phyloP scores from a whole-genome alignment of 2,329 filamentous ascomycete genomes.

The Decorospora gaudefroyi region DNA sequence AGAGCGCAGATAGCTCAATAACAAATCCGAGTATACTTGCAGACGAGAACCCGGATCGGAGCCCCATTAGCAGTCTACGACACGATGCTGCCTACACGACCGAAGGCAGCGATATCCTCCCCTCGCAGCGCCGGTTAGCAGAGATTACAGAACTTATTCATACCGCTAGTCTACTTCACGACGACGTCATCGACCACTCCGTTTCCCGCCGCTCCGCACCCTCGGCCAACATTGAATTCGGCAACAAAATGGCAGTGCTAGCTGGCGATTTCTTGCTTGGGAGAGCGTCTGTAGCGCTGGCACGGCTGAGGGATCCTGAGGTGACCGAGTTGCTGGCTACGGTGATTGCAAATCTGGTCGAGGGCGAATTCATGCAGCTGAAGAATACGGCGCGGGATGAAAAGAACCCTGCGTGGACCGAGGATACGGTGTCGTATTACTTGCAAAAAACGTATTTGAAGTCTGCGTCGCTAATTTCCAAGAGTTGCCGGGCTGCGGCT shows the following conservation, averaged over 20 bases:
- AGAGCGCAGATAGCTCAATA: constrained; percentile 62
- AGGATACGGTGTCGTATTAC: constrained; percentile 90
- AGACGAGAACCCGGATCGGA: constrained; percentile 71
- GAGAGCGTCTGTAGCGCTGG: constrained; percentile 88
- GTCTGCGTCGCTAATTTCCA: constrained; percentile 92
- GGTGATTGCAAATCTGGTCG: constrained; percentile 95
- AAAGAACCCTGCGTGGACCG: constrained; percentile 78
- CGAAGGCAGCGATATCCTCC: constrained; percentile 72
- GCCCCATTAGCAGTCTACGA: constrained; percentile 58
- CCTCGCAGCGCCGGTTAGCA: constrained; percentile 87
- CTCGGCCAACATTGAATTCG: constrained; percentile 92
- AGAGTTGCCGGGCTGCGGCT: constrained; percentile 89
- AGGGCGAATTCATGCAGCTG: constrained; percentile 99
- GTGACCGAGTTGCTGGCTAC: constrained; percentile 93
- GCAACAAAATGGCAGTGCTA: constrained; percentile 98
- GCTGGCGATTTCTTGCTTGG: constrained; percentile 96
- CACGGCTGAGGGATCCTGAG: constrained; percentile 86
- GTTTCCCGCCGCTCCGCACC: constrained; percentile 79
- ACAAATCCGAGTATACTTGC: constrained; percentile 66
- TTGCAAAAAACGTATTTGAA: constrained; percentile 98
- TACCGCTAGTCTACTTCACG: constrained; percentile 92
- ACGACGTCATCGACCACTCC: constrained; percentile 97
- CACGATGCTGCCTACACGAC: constrained; percentile 52
- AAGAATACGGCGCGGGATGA: constrained; percentile 95
- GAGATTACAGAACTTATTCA: constrained; percentile 98